phyloP scores from a whole-genome alignment of 345 rosid genomes.

The Balakata baccata region DNA sequence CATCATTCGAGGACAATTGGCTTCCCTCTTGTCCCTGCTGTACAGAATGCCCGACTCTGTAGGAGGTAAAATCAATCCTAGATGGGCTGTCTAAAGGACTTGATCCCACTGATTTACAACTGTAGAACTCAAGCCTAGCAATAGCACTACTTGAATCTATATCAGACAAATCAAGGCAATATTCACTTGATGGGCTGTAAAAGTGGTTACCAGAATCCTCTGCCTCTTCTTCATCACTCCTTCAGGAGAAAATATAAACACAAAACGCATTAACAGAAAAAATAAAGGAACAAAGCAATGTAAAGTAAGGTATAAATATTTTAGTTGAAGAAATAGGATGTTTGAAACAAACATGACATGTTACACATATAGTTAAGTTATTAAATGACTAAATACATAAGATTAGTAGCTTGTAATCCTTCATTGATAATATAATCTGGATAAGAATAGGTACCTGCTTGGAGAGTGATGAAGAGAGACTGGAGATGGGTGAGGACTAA shows the following conservation, averaged over 20 bases:
- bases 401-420: neutral
- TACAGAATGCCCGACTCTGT: conserved; percentile 67
- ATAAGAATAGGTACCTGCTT: conserved; percentile 48
- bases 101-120: conserved; percentile 67
- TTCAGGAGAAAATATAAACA: conserved; percentile 32
- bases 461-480: conserved; percentile 49
- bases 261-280: neutral
- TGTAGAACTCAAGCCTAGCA: conserved; percentile 65
- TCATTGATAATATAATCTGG: neutral
- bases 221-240: conserved; percentile 77
- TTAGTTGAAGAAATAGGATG: neutral
- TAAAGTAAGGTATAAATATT: neutral
- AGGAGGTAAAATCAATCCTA: conserved; percentile 74
- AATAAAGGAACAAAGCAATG: neutral
- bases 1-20: conserved; percentile 41
- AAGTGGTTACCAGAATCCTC: conserved; percentile 55
- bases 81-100: conserved; percentile 89
- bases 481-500: conserved; percentile 38
- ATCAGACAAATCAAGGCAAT: conserved; percentile 58
- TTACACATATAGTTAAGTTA: neutral
- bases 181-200: conserved; percentile 64
- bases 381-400: no score
- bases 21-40: conserved; percentile 64
- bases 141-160: conserved; percentile 79
- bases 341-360: neutral